Base-by-base conservation (phyloP, 1,284 basidiomycete genomes). In the Ustilago tritici region DNA sequence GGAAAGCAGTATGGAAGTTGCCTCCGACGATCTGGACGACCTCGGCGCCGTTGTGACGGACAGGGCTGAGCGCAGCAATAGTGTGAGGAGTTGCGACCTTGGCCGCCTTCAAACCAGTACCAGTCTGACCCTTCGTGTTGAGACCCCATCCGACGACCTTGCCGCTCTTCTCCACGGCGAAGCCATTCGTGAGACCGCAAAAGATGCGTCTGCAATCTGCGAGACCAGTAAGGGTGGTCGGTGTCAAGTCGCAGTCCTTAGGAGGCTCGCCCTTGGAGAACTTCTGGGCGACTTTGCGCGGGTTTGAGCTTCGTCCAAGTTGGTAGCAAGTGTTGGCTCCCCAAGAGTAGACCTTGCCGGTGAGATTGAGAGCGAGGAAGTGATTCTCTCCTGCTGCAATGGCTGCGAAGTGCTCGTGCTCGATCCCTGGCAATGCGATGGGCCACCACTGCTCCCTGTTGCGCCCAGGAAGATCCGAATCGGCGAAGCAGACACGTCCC, bases 91-190 rank as follows among this genome's bases (percentile, higher is more conserved):
- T 88, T 55, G 90, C 89, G 52, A 97, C 89, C 35, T 88, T 88
- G 19, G 89, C 87, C 40, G 87, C 83, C 28, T 88, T 89, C 53
- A 71, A 59, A 8, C 84, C 85, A 9, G 91, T 88, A 40, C 92
- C 92, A 0, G 90, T 90, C 86, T 93, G 92, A 35, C 90, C 89
- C 86, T 90, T 90, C 46, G 89, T 92, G 87, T 98, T 97, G 70
- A 95, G 88, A 31, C 95, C 95, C 95, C 95, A 98, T 3, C 91
- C 93, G 90, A 91, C 96, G 4, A 95, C 92, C 56, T 90, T 90
- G 43, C 94, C 95, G 28, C 89, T 88, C 73, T 92, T 90, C 85
- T 95, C 92, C 71, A 97, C 91, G 4, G 95, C 95, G 81, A 96
- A 97, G 0, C 93, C 95, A 85, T 94, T 92, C 87, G 92, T 93